Conservation (phyloP, 2,329 filamentous ascomycete genomes). For the Zymoseptoria brevis region DNA sequence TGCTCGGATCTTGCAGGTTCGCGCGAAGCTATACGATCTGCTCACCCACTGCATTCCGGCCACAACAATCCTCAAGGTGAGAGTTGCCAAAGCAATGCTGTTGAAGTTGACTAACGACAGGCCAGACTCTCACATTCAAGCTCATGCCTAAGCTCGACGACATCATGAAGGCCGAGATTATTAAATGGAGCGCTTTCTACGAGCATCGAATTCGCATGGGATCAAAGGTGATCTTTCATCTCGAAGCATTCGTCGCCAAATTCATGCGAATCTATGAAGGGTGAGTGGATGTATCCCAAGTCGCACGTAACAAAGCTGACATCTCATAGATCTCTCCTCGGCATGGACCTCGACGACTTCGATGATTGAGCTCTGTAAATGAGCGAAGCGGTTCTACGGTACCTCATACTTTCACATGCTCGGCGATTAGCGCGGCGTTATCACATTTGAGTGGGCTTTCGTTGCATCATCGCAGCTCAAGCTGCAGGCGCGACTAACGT, state of each 20-base stretch:
- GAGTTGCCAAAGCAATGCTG: background rate
- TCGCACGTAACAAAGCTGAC: slow-evolving; percentile 9
- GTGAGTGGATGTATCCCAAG: slow-evolving; percentile 40
- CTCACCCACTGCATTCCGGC: slow-evolving; percentile 95
- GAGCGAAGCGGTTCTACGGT: slow-evolving; percentile 7
- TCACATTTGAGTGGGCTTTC: slow-evolving; percentile 3
- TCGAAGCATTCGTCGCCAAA: slow-evolving; percentile 97
- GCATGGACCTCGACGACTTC: slow-evolving; percentile 59
- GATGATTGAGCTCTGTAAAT: slow-evolving; percentile 21
- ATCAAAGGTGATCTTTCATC: slow-evolving; percentile 87
- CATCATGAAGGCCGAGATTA: slow-evolving; percentile 79
- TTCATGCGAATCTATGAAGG: slow-evolving; percentile 96
- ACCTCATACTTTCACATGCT: background rate
- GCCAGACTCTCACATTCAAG: slow-evolving; percentile 78
- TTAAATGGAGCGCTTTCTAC: slow-evolving; percentile 95
- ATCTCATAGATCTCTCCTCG: slow-evolving; percentile 56
- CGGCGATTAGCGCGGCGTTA: slow-evolving; percentile 25
- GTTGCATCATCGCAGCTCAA: background rate
- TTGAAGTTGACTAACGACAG: background rate
- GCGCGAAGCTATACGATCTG: slow-evolving; percentile 92
- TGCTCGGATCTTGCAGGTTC: slow-evolving; percentile 74
- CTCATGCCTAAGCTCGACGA: slow-evolving; percentile 82
- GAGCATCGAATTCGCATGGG: slow-evolving; percentile 90
- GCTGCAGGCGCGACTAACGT: background rate
- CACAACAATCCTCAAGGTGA: slow-evolving; percentile 78